Conservation (phyloP, 192 early-diverging fungal species). For the Gonapodya sp. region DNA sequence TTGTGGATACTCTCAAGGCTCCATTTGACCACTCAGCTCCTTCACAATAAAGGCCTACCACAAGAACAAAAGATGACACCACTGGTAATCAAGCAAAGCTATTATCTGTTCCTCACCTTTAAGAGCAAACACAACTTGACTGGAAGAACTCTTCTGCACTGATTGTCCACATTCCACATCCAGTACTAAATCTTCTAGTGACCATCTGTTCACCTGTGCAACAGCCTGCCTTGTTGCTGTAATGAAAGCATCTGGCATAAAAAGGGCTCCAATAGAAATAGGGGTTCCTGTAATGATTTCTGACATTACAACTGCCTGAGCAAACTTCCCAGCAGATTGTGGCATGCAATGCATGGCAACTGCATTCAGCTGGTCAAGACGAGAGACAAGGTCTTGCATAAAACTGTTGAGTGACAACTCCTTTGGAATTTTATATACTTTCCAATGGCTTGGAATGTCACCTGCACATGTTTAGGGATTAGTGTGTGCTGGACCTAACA, state of each 20-base stretch:
- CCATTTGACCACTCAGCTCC: constrained; percentile 1
- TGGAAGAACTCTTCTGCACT: background rate
- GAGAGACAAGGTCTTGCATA: constrained; percentile 60
- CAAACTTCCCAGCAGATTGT: background rate
- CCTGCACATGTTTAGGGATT: constrained; percentile 29
- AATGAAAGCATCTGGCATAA: constrained; percentile 82
- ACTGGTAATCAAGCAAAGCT: constrained; percentile 25
- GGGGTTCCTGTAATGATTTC: constrained; percentile 21
- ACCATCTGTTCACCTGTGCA: constrained; percentile 62
- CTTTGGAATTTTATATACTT: constrained; percentile 49
- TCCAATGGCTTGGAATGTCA: constrained; percentile 62
- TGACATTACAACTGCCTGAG: constrained; percentile 6
- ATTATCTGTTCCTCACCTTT: constrained; percentile 17
- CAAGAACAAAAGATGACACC: background rate
- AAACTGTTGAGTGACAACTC: constrained; percentile 53
- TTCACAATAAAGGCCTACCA: background rate
- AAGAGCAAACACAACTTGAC: constrained; percentile 19
- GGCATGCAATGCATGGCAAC: constrained; percentile 18
- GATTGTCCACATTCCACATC: constrained; percentile 17
- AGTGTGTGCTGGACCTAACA: background rate
- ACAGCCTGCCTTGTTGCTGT: constrained; percentile 82
- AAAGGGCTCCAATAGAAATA: constrained; percentile 80
- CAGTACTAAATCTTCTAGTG: constrained; percentile 70
- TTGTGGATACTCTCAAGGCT: background rate
- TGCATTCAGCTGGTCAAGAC: constrained; percentile 51